phyloP scores from a whole-genome alignment of 2,329 filamentous ascomycete species.

The Paecilomyces sp. region DNA sequence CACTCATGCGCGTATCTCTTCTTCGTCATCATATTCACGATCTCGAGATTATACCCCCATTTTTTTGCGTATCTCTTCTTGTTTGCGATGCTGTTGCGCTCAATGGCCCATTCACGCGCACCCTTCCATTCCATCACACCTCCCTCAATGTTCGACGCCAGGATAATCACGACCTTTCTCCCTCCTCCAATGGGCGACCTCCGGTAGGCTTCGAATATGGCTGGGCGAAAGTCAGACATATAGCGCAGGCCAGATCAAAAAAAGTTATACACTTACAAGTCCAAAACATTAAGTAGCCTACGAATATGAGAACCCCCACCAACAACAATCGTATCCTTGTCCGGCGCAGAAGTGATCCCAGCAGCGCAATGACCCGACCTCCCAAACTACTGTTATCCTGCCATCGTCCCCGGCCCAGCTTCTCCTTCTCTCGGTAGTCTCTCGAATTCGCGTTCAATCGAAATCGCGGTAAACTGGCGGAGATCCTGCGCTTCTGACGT shows the following conservation, averaged over 20 bases:
- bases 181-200: slow-evolving; percentile 72
- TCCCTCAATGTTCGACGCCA: slow-evolving; percentile 88
- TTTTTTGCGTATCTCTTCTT: slow-evolving; percentile 78
- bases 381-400: slow-evolving; percentile 29
- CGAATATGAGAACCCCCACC: slow-evolving; percentile 52
- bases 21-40: slow-evolving; percentile 98
- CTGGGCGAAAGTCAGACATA: slow-evolving; percentile 40
- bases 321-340: slow-evolving; percentile 58
- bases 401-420: slow-evolving; percentile 57
- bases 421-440: slow-evolving; percentile 70
- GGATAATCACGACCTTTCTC: slow-evolving; percentile 84
- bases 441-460: slow-evolving; percentile 37
- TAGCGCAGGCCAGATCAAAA: not conserved
- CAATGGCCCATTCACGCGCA: slow-evolving; percentile 93
- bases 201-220: slow-evolving; percentile 56
- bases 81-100: slow-evolving; percentile 90
- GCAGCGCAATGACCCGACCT: slow-evolving; percentile 23
- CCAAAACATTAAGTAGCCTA: slow-evolving; percentile 61
- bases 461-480: slow-evolving; percentile 70
- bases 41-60: slow-evolving; percentile 94
- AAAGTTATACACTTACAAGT: slow-evolving; percentile 56
- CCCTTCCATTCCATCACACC: slow-evolving; percentile 99
- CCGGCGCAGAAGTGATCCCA: slow-evolving; percentile 53
- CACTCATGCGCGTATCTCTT: slow-evolving; percentile 98
- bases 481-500: slow-evolving; percentile 73